A percentile compares a stretch with the other conserved stretches of the same genome.
Conservation (phyloP, 148 eudicot genomes). For the Rhododendron mucronatum region DNA sequence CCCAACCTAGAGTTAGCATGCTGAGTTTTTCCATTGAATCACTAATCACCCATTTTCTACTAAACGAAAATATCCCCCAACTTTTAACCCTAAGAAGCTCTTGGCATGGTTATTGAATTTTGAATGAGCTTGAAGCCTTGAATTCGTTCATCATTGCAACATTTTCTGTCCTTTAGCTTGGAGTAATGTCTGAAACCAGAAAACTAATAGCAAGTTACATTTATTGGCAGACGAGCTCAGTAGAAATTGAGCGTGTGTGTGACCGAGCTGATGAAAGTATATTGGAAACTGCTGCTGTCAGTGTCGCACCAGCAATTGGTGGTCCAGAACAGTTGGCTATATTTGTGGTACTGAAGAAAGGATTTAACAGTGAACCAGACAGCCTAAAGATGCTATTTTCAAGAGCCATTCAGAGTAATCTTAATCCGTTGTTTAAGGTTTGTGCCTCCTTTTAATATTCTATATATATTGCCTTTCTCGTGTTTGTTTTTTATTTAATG, state of each 20-base stretch:
- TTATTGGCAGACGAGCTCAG: constrained; percentile 66
- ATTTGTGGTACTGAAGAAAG: constrained; percentile 65
- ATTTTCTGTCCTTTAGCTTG: not conserved
- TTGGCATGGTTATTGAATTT: not conserved
- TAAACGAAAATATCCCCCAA: not conserved
- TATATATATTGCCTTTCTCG: not conserved
- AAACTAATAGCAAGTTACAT: not conserved
- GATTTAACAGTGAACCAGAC: constrained; percentile 36
- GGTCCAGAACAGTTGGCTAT: constrained; percentile 80
- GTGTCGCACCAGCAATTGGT: constrained; percentile 59
- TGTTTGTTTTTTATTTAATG: not conserved
- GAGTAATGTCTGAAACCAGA: not conserved
- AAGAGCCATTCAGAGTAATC: constrained; percentile 67
- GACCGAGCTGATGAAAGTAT: constrained; percentile 60
- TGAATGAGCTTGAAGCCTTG: not conserved
- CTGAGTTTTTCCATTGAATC: not conserved
- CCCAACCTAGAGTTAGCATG: not conserved
- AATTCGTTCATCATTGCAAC: not conserved
- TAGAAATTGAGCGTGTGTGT: constrained; percentile 92
- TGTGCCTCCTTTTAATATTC: not conserved
- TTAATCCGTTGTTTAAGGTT: constrained; percentile 93
- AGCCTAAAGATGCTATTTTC: constrained; percentile 56
- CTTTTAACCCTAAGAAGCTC: not conserved
- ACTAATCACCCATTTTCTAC: not conserved
- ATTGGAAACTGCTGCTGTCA: constrained; percentile 83